Conservation (phyloP, 495 filamentous ascomycete species). For the Entonaema liquescens region DNA sequence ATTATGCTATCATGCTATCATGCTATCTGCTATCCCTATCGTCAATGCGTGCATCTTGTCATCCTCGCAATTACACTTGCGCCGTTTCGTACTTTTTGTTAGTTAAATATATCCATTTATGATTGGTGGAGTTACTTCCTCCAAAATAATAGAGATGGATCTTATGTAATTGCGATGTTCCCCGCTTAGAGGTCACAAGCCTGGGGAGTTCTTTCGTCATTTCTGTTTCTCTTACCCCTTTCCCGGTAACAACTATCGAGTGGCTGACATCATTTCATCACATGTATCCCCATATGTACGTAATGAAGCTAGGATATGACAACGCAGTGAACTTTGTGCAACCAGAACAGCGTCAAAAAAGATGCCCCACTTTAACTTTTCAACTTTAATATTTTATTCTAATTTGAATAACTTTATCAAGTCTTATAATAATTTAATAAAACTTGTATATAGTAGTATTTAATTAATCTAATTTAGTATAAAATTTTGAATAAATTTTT, state of each 20-base stretch:
- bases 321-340: not conserved
- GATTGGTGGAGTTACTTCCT: not conserved
- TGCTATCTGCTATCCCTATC: not conserved
- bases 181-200: conserved; percentile 19
- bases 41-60: not conserved
- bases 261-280: conserved; percentile 35
- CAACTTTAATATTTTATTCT: too few relatives aligned
- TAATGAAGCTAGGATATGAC: conserved; percentile 9
- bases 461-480: too few relatives aligned
- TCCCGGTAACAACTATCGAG: conserved; percentile 14
- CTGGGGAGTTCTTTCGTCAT: conserved; percentile 29
- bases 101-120: not conserved
- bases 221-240: conserved; percentile 16
- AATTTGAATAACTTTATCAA: too few relatives aligned
- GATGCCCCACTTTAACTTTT: too few relatives aligned
- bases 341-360: too few relatives aligned
- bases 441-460: too few relatives aligned
- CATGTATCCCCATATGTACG: conserved; percentile 10
- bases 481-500: too few relatives aligned
- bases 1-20: too few relatives aligned
- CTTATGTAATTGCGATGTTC: conserved; percentile 2
- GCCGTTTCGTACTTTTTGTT: not conserved
- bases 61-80: not conserved
- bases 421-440: too few relatives aligned
- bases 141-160: not conserved